phyloP scores from a whole-genome alignment of 1,284 basidiomycete species.

The Phenoliferia sp. region DNA sequence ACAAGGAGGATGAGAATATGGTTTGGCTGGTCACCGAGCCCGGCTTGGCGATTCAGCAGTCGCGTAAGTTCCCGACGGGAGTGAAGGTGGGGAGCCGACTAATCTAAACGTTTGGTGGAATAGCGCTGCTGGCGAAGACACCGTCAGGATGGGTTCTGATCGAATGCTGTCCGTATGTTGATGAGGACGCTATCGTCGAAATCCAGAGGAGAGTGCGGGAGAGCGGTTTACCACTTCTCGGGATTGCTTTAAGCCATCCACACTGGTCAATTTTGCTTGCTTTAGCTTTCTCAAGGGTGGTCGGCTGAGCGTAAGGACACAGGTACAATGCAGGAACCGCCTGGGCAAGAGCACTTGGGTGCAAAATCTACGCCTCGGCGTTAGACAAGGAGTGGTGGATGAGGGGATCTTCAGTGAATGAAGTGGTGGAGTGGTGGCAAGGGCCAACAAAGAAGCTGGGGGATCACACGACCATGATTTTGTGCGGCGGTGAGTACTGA shows the following conservation, averaged over 20 bases:
- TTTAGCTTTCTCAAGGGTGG: not conserved
- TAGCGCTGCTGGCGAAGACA: not conserved
- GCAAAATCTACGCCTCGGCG: not conserved
- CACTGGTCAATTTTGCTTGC: not conserved
- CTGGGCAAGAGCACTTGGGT: not conserved
- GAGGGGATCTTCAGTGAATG: not conserved
- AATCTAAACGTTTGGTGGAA: not conserved
- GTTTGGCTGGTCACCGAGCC: not conserved
- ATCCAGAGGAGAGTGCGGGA: not conserved
- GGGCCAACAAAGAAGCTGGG: not conserved
- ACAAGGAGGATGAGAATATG: not conserved
- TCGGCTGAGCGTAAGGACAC: not conserved
- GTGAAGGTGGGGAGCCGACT: not conserved
- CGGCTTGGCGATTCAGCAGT: not conserved
- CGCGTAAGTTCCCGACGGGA: not conserved
- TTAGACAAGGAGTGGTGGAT: slow-evolving; percentile 2
- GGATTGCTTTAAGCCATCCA: not conserved
- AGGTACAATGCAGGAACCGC: not conserved
- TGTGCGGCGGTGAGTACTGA: not conserved
- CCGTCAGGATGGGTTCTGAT: not conserved
- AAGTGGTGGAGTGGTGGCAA: slow-evolving; percentile 1
- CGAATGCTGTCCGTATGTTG: not conserved
- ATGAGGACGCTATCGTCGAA: not conserved
- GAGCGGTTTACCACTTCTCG: not conserved
- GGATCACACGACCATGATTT: not conserved